Evolutionary conservation across 1,284 basidiomycete genomes (phyloP).

Genomic region (Fomitopsis schrenkii): DNA sequence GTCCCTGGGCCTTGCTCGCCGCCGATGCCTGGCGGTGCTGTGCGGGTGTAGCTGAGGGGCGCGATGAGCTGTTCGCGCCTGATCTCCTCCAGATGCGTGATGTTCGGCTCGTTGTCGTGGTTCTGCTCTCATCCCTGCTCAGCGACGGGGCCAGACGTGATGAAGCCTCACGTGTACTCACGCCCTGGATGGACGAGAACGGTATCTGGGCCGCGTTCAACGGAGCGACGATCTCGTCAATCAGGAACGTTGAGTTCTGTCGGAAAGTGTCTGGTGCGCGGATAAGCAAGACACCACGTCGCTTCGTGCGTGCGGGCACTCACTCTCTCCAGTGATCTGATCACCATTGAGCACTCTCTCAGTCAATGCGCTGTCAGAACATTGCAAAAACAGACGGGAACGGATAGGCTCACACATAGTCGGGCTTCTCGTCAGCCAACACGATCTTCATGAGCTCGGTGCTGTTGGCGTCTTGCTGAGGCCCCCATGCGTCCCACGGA

Average conservation of each 20-base stretch:
- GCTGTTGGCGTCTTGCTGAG: conserved; percentile 57
- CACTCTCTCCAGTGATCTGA: conserved; percentile 65
- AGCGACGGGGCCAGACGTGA: not conserved
- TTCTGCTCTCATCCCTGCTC: conserved; percentile 37
- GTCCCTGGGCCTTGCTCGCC: conserved; percentile 59
- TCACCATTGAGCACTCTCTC: conserved; percentile 60
- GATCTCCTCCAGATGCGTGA: conserved; percentile 61
- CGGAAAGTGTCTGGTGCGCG: conserved; percentile 52
- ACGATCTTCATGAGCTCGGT: conserved; percentile 49
- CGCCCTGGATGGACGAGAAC: conserved; percentile 47
- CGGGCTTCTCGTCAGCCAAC: conserved; percentile 49
- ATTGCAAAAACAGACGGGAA: not conserved
- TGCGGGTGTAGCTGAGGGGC: conserved; percentile 59
- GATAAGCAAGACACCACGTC: not conserved
- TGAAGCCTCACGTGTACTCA: conserved; percentile 22
- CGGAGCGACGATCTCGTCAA: conserved; percentile 32
- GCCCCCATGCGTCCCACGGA: conserved; percentile 64
- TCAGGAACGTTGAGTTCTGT: conserved; percentile 26
- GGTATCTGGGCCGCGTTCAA: conserved; percentile 28
- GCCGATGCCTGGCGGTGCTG: conserved; percentile 53
- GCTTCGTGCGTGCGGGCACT: conserved; percentile 7
- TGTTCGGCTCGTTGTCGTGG: conserved; percentile 66
- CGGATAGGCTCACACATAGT: conserved; percentile 50
- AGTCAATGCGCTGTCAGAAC: not conserved
- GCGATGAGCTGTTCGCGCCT: conserved; percentile 49